These are phyloP conservation scores for Yarrowia alimentaria DNA, from an alignment of 805 yeast species.

Conservation along the genomic window DNA sequence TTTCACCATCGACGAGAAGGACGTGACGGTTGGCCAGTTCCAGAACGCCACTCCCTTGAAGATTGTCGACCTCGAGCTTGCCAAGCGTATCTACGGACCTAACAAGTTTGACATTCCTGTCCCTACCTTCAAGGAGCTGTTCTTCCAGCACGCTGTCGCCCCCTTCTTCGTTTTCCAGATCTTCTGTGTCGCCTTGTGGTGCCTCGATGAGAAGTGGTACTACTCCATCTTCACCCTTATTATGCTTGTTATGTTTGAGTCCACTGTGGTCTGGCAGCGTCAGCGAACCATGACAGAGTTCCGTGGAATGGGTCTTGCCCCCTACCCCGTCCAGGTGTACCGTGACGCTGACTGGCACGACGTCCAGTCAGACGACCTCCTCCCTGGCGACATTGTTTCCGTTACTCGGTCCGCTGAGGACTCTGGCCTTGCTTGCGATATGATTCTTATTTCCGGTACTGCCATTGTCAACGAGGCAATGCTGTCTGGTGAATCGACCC, in stretches of 20 bases:
- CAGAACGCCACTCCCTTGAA: slow-evolving; percentile 41
- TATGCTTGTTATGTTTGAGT: slow-evolving; percentile 91
- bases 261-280: slow-evolving; percentile 92
- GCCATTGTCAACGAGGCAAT: slow-evolving; percentile 98
- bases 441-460: slow-evolving; percentile 80
- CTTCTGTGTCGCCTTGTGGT: slow-evolving; percentile 93
- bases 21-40: slow-evolving; percentile 56
- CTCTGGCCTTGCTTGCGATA: slow-evolving; percentile 90
- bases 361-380: slow-evolving; percentile 66
- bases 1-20: slow-evolving; percentile 60
- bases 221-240: slow-evolving; percentile 85
- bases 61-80: slow-evolving; percentile 42
- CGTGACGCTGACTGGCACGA: slow-evolving; percentile 70
- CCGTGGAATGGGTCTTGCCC: slow-evolving; percentile 95
- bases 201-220: slow-evolving; percentile 96
- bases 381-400: slow-evolving; percentile 89
- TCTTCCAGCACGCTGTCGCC: slow-evolving; percentile 96
- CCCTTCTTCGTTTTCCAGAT: slow-evolving; percentile 97
- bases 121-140: slow-evolving; percentile 85
- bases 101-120: slow-evolving; percentile 93
- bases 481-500: slow-evolving; percentile 98
- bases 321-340: slow-evolving; percentile 71
- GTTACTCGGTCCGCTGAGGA: slow-evolving; percentile 86
- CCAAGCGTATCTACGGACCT: slow-evolving; percentile 66
- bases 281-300: slow-evolving; percentile 92